Evolutionary conservation across 169 alveolate genomes (phyloP), one percentile per base, ranked within the genome.

Genomic region (Eimeria praecox): DNA sequence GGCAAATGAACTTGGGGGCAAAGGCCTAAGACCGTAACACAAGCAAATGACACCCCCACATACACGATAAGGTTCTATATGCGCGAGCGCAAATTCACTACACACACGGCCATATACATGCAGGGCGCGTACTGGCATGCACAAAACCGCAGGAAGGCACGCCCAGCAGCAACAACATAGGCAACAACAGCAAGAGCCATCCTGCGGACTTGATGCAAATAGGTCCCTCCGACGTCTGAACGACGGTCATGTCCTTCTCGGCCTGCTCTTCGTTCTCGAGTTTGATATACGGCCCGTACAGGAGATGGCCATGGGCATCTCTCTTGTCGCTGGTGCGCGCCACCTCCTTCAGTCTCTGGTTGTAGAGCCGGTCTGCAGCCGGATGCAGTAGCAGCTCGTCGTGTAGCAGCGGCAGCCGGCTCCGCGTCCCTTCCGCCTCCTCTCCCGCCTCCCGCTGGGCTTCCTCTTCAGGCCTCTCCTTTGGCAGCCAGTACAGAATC

Each of bases 371-470:
- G 27, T 83, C 96, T 44, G 96, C 96, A 30, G 66, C 96, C 35
- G 96, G 96, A 66, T 93, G 96, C 88, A 93, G 94, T 44, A 93
- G 94, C 62, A 93, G 62, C 75, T 93, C 96, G 49, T 93, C 96
- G 78, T 93, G 96, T n/a, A 93, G 96, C 88, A 93, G 96, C 64
- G 96, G 96, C 22, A 93, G 89, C 33, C 90, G 93, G 77, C 71
- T 88, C 44, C 18, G 56, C 89, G 80, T 73, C 27, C 33, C 85
- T 3, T 80, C 96, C 44, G 66, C 83, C 46, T 73, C 90, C 30
- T 54, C 95, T n/a, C 90, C 92, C 38, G 71, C 91, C 71, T 80
- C 94, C 38, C 49, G 92, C 20, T 69, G 90, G 8, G 52, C 69
- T 24, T 71, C 82, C 54, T 46, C 54, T 85, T 49, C 78, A 33